Evolutionary conservation across 768 basidiomycete species (phyloP), one percentile per base, ranked within the genome.

Genomic region (Trametes sanguinea): DNA sequence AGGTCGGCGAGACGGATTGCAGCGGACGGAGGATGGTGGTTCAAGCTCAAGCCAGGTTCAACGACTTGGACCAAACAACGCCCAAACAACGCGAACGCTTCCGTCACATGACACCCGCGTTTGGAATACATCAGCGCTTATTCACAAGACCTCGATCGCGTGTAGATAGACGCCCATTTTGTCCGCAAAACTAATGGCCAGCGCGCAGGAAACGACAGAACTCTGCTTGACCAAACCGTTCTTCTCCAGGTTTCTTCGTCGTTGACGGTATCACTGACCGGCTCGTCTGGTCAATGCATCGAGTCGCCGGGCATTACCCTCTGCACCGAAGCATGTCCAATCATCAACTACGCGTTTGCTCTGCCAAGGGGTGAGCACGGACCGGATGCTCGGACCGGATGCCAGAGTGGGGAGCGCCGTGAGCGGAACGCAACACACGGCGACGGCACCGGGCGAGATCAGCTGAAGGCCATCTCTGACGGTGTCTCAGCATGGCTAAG

Each of bases 41-140:
- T 57, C 46, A 61, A 51, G 57, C 62, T 51, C 53, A 45, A 59
- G 42, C 40, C 46, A 71, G 77, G 76, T 77, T 75, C 76, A 82
- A 82, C 72, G 80, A 44, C 32, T 13, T 33, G 65, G 64, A 64
- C 69, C 81, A 83, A 82, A 77, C 78, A 83, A 83, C 81, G 81
- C 82, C 81, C 75, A 68, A 76, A 77, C 63, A 71, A 69, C 67
- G 67, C 67, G 67, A 68, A 58, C 52, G 22, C 45, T 30, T 27
- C 33, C 54, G 55, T 73, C 76, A 77, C 77, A 73, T 78, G 77
- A 74, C 54, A 30, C 16, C 14, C 40, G 39, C 52, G 22, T 22
- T 22, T 1, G 22, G 22, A 22, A 22, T 22, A 22, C 22, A 22
- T 22, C 22, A 22, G 22, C 22, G 22, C 22, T 22, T 22, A 22